Evolutionary conservation across 169 alveolate species (phyloP), one percentile per base, ranked within the genome.

Genomic region (Hepatocystis sp.): DNA sequence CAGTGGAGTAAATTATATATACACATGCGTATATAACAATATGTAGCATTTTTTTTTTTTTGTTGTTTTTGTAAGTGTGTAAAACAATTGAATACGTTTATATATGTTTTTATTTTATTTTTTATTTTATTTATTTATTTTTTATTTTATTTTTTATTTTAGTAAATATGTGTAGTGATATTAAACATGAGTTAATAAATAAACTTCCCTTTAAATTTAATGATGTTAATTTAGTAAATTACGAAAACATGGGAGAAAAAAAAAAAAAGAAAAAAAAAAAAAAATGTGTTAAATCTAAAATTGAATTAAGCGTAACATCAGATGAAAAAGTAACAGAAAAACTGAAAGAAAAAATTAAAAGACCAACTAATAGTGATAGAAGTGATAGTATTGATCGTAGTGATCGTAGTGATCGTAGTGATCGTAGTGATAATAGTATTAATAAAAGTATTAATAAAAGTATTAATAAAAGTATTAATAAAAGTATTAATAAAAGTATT

Each of bases 41-140:
- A 39, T 68, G 86, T 25, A 68, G 86, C 15, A 68, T 68, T 19
- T 15, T 68, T n/a, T 68, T 68, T 60, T 68, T n/a, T n/a, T n/a
- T n/a, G n/a, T n/a, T n/a, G n/a, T n/a, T n/a, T n/a, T n/a, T n/a
- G n/a, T n/a, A n/a, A n/a, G n/a, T n/a, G n/a, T n/a, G n/a, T n/a
- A n/a, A n/a, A n/a, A n/a, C n/a, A n/a, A n/a, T n/a, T n/a, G n/a
- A n/a, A n/a, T n/a, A n/a, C n/a, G n/a, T n/a, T n/a, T n/a, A n/a
- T n/a, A n/a, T 52, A 23, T 52, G 19, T 52, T 52, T 52, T 52
- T 52, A 23, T 49, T 49, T 51, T 51, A 21, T 51, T 13, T 51
- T 51, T 51, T 13, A 21, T 46, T 46, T 46, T 46, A n/a, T 23
- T 2, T 4, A 21, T 19, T 19, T 8, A 10, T 8, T 55, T 25